A percentile compares a stretch with the other conserved stretches of the same genome.
Conservation (phyloP, 352 stramenopile genomes). For the Lagenidium sp. region DNA sequence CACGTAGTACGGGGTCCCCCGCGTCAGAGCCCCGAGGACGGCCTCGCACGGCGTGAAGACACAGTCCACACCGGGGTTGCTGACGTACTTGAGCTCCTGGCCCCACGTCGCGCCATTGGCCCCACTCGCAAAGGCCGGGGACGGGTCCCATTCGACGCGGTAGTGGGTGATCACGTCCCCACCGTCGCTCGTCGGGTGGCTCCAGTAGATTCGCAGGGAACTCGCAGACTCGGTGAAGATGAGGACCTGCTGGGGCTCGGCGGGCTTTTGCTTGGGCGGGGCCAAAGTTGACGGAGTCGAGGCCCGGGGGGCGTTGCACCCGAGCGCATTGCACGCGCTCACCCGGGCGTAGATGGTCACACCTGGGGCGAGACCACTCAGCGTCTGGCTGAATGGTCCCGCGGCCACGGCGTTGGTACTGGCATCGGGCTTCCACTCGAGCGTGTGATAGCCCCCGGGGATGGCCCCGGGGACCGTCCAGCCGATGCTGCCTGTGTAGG, state of each 20-base stretch:
- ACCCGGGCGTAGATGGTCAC: constrained; percentile 82
- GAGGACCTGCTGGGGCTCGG: constrained; percentile 65
- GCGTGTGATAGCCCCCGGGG: constrained; percentile 42
- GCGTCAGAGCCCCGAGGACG: constrained; percentile 68
- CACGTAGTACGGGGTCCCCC: constrained; percentile 84
- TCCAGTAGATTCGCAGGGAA: constrained; percentile 83
- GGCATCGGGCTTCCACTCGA: constrained; percentile 12
- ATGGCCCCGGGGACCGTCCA: constrained; percentile 58
- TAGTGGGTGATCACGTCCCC: constrained; percentile 92
- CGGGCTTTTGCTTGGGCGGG: constrained; percentile 82
- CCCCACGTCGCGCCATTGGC: constrained; percentile 63
- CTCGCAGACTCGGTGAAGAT: constrained; percentile 62
- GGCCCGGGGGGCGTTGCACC: constrained; percentile 75
- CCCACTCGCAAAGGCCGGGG: constrained; percentile 75
- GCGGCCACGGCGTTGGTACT: constrained; percentile 3
- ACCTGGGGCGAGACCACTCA: constrained; percentile 63
- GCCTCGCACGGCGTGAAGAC: constrained; percentile 70
- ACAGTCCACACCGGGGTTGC: constrained; percentile 64
- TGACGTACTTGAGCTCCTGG: constrained; percentile 62
- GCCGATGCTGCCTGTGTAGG: constrained; percentile 34
- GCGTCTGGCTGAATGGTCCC: constrained; percentile 36
- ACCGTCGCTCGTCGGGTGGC: constrained; percentile 86
- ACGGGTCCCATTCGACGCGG: constrained; percentile 91
- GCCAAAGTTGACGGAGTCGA: constrained; percentile 68
- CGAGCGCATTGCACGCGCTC: constrained; percentile 85